A percentile compares a stretch with the other conserved stretches of the same genome.
phyloP scores from a whole-genome alignment of 2,329 filamentous ascomycete genomes.

The Colletotrichum aenigma region DNA sequence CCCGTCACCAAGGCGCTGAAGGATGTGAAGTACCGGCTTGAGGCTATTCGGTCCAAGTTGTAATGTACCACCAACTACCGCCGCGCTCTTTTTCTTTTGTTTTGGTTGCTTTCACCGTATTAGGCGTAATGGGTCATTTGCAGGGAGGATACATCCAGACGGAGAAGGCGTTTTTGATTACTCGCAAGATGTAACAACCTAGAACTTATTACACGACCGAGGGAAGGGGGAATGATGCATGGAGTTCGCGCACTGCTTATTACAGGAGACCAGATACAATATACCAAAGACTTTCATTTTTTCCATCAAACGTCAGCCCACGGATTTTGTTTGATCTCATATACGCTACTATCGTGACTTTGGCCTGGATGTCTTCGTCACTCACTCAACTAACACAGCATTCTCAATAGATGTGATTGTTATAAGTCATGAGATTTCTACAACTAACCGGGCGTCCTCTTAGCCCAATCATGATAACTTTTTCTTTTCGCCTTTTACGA shows the following conservation, averaged over 20 bases:
- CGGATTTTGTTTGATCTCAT: background rate
- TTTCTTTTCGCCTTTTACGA: background rate
- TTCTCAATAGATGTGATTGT: background rate
- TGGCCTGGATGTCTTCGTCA: background rate
- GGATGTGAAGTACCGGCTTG: slow-evolving; percentile 93
- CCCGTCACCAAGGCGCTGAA: slow-evolving; percentile 88
- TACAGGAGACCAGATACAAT: background rate
- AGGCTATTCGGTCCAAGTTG: slow-evolving; percentile 87
- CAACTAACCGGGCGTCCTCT: background rate
- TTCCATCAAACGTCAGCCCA: background rate
- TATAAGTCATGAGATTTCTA: background rate
- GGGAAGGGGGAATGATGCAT: background rate
- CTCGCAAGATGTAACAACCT: background rate
- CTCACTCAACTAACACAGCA: background rate
- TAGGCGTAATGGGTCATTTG: background rate
- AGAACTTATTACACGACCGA: background rate
- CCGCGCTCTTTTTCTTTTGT: background rate
- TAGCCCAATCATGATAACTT: background rate
- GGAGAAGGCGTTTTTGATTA: background rate
- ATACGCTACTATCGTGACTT: background rate
- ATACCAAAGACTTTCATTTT: background rate
- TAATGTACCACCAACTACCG: slow-evolving; percentile 28
- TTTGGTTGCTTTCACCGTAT: background rate
- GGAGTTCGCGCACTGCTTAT: slow-evolving; percentile 9
- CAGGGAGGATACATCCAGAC: background rate